Base-by-base conservation (phyloP, 2,329 filamentous ascomycete species). In the Verticillium nubilum region DNA sequence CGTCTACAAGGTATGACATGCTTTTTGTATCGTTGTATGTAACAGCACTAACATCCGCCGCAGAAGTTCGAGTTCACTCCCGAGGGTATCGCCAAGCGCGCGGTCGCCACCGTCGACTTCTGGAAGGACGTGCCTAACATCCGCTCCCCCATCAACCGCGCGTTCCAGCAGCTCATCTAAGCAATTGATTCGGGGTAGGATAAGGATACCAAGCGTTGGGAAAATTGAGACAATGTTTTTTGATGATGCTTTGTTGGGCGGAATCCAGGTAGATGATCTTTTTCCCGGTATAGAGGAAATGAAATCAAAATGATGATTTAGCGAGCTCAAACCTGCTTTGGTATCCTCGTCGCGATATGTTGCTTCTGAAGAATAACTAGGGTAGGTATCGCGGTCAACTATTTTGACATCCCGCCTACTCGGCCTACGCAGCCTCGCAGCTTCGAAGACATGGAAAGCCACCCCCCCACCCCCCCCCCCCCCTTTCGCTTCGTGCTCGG, bases 11-110 rank as follows among this genome's bases (percentile, higher is more conserved):
- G 91, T 82, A 82, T 78, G 84, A 77, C 61, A 15, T 53, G 26
- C 47, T 25, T 28, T 19, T 26, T 7, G 19, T 28, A 27, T 4
- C 5, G 35, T 35, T 25, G 31, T 10, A 15, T 4, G 28, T 33
- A 54, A 35, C 3, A 52, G 17, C 7, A 23, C 73, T 82, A 73
- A 81, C 73, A 69, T 68, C 56, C 26, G 60, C 57, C 72, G 69
- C 70, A 96, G 90, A 98, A 97, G 86, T 99, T 99, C 80, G 95
- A 98, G 79, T 98, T 99, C 84, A 99, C 94, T 56, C 91, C 95
- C 58, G 94, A 97, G 80, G 95, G 95, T 67, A 90, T 99, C 75
- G 83, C 91, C 80, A 97, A 98, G 90, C 92, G 95, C 70, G 95
- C 94, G 62, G 77, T 92, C 65, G 89, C 90, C 68, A 99, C 95